Percentiles rank a stretch among this genome's conserved stretches.
Evolutionary conservation across 352 stramenopile species (phyloP).

Genomic region (Pythium graminicola): DNA sequence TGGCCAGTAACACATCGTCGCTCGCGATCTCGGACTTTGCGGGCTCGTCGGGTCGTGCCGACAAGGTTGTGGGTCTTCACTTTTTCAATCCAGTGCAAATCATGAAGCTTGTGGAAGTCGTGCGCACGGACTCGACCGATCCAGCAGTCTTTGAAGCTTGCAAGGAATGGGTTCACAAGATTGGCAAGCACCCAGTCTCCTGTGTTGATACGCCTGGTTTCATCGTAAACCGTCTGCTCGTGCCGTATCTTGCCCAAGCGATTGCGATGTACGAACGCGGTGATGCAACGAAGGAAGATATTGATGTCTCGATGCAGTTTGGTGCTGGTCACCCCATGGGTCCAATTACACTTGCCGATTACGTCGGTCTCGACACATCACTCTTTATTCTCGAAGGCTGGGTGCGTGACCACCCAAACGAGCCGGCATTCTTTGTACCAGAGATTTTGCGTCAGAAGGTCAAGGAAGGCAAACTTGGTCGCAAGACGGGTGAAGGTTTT

Average conservation of each 20-base stretch:
- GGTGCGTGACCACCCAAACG: constrained; percentile 93
- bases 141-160: constrained; percentile 86
- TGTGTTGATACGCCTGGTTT: constrained; percentile 97
- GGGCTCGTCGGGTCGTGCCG: constrained; percentile 82
- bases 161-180: constrained; percentile 87
- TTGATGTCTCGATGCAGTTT: constrained; percentile 97
- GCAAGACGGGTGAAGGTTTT: constrained; percentile 96
- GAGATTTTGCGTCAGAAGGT: constrained; percentile 90
- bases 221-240: constrained; percentile 94
- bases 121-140: constrained; percentile 92
- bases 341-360: constrained; percentile 91
- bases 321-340: constrained; percentile 97
- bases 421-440: constrained; percentile 94
- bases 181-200: constrained; percentile 92
- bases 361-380: constrained; percentile 96
- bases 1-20: constrained; percentile 97
- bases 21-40: constrained; percentile 94
- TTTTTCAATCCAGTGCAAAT: constrained; percentile 98
- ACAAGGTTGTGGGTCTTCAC: constrained; percentile 95
- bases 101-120: constrained; percentile 96
- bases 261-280: constrained; percentile 93
- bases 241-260: constrained; percentile 77
- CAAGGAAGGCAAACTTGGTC: constrained; percentile 89
- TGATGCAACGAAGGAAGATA: constrained; percentile 93
- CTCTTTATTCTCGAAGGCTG: constrained; percentile 95